These are phyloP conservation scores for Medicago lupulina DNA, from an alignment of 306 rosid genomes.

Conservation along the genomic window DNA sequence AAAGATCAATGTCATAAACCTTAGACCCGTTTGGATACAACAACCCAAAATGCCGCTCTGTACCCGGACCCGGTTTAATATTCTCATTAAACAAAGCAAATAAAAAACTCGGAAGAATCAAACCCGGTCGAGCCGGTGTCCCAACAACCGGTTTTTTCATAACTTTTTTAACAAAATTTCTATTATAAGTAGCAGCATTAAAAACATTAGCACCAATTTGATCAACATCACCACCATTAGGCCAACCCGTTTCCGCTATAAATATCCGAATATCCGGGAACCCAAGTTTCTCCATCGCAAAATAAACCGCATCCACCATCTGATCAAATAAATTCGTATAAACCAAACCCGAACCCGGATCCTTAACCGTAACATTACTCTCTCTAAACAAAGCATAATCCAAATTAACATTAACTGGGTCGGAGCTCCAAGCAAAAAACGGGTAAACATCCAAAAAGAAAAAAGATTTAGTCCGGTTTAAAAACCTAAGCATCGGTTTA, in stretches of 20 bases:
- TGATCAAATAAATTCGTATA: constrained; percentile 82
- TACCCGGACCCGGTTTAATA: constrained; percentile 66
- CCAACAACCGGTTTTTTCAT: constrained; percentile 62
- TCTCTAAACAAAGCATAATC: constrained; percentile 62
- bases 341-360: constrained; percentile 65
- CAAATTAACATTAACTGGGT: constrained; percentile 55
- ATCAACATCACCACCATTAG: constrained; percentile 78
- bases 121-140: constrained; percentile 84
- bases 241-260: constrained; percentile 97
- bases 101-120: constrained; percentile 59
- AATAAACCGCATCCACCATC: constrained; percentile 83
- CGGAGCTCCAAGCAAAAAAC: constrained; percentile 67
- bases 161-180: constrained; percentile 66
- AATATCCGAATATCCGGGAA: constrained; percentile 68
- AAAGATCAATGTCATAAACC: constrained; percentile 67
- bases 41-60: constrained; percentile 86
- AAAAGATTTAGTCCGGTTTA: constrained; percentile 68
- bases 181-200: constrained; percentile 83
- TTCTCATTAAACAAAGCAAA: constrained; percentile 84
- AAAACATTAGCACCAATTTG: constrained; percentile 75
- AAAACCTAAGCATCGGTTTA: constrained; percentile 67
- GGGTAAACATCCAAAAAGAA: constrained; percentile 86
- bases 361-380: constrained; percentile 53
- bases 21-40: constrained; percentile 66
- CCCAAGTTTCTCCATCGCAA: constrained; percentile 77